Evolutionary conservation across 768 basidiomycete species (phyloP), one percentile per base, ranked within the genome.

Genomic region (Serendipita sp.): DNA sequence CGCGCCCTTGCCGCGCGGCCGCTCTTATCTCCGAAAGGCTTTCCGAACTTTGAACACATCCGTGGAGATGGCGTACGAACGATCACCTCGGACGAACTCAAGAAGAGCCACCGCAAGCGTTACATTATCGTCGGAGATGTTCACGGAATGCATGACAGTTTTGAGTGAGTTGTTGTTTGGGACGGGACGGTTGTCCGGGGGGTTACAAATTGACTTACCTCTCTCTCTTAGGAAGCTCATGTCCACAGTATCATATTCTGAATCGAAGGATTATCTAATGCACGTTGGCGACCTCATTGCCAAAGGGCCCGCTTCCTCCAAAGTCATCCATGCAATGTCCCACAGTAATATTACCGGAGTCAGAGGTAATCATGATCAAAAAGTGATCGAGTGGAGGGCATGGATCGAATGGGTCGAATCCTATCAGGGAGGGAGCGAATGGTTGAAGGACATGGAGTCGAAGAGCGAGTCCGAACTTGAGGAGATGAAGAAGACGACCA

Each of bases 351-450:
- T 90, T 44, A 79, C 79, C 24, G 92, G 91, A 16, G 90, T 96
- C 2, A 82, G 94, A 31, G 94, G 95, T 0, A 98, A 98, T 71
- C 90, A 97, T 69, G 94, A 98, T 74, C 91, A 97, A 72, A 79
- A 79, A 65, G 82, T 93, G 45, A 79, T 97, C 48, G 88, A 95
- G 73, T 96, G 94, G 94, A 78, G 84, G 26, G 75, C 78, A 1
- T 98, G 91, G 90, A 79, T 88, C 60, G 76, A 86, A 17, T 95
- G 90, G 90, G 82, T 94, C 62, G 65, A 71, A 14, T 65, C 71
- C 5, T 70, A 78, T 26, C 72, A 75, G 0, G 72, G 68, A 4
- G 78, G 75, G n/a, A 78, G 68, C 76, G 69, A 74, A 26, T 92
- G 88, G 83, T 76, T 92, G 3, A 65, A 71, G 5, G 62, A 65